Base-by-base conservation (phyloP, 2,329 filamentous ascomycete genomes). In the Penicillium sp. region DNA sequence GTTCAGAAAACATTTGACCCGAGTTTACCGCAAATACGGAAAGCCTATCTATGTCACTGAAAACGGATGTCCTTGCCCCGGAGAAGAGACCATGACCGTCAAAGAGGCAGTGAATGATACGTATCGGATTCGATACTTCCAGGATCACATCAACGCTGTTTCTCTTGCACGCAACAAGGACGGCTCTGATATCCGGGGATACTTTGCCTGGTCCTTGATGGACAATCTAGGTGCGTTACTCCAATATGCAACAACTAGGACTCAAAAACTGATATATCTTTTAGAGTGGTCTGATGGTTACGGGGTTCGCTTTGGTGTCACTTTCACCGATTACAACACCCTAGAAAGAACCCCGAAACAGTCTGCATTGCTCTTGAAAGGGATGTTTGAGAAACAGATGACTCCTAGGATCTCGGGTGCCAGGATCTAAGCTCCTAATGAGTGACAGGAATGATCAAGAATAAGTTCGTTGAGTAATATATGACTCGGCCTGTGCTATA, bases 121-220 rank as follows among this genome's bases (percentile, higher is more conserved):
- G 3, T 81, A 76, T 56, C 71, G 79, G 1, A 69, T 75, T 6
- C 61, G 68, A 10, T 81, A 81, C 50, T 79, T 81, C 55, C 66
- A 72, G 13, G 71, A 76, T 22, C 78, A 81, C 30, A 63, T 81
- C 1, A 75, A 80, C 40, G 73, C 79, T 0, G 75, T 80, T 38
- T 74, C 68, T 10, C 64, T 64, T 56, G 68, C 76, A 6, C 65
- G 69, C 30, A 61, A 61, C 17, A 60, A 72, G 42, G 71, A 73
- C 47, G 56, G 58, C 24, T 63, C 68, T 33, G 60, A 67, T 33
- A 68, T 76, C 22, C 61, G 61, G 26, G 73, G 73, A 3, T 76
- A 76, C 61, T 76, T 74, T 70, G 73, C 71, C 10, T 76, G 73
- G 73, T 73, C 70, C 6, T 61, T 76, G 61, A 66, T 76, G 61